These are phyloP conservation scores for Forsythia suspensa DNA, from an alignment of 257 asterid species.

Conservation along the genomic window DNA sequence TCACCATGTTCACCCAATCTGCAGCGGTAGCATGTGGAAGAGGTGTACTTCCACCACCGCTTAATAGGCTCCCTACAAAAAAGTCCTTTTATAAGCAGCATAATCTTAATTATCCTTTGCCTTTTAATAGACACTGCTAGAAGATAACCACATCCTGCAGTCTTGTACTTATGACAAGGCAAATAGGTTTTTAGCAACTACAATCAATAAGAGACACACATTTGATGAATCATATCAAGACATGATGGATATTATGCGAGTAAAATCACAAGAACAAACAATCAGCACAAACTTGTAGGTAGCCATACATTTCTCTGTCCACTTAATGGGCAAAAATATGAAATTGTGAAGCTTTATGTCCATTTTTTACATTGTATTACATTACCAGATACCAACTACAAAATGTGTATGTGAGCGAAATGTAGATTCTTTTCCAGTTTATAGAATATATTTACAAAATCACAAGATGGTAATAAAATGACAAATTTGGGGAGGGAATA, in stretches of 20 bases:
- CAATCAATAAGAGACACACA: background rate
- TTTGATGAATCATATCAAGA: background rate
- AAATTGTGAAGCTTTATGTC: background rate
- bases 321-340: background rate
- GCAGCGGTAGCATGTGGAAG: constrained; percentile 62
- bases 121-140: constrained; percentile 2
- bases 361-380: background rate
- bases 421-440: background rate
- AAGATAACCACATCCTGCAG: background rate
- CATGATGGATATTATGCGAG: background rate
- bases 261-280: background rate
- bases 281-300: background rate
- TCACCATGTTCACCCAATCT: constrained; percentile 85
- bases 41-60: constrained; percentile 95
- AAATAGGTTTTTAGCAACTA: background rate
- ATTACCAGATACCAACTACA: background rate
- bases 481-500: background rate
- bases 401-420: constrained; percentile 1
- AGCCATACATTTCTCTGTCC: background rate
- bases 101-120: background rate
- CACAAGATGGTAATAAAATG: background rate
- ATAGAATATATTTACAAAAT: background rate
- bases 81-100: constrained; percentile 40
- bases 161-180: background rate
- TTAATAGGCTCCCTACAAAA: constrained; percentile 70